Evolutionary conservation across 495 filamentous ascomycete species (phyloP).

Genomic region (Lindgomyces ingoldianus): DNA sequence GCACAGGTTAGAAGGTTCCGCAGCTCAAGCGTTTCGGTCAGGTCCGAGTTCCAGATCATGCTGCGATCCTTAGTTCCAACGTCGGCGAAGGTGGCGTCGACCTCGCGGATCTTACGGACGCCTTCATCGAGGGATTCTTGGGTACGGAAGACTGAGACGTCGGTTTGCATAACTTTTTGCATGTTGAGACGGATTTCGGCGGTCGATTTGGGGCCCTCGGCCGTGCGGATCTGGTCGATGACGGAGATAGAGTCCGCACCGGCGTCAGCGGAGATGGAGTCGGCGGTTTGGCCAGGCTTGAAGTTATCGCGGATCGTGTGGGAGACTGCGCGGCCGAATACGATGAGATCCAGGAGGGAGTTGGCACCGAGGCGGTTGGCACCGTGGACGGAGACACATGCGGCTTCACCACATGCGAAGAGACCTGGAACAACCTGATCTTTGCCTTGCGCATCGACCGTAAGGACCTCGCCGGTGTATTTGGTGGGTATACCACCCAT

Average conservation of each 20-base stretch:
- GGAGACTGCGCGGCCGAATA: slow-evolving; percentile 94
- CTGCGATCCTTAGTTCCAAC: slow-evolving; percentile 94
- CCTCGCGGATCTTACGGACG: slow-evolving; percentile 73
- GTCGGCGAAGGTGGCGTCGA: slow-evolving; percentile 77
- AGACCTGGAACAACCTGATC: slow-evolving; percentile 94
- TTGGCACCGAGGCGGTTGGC: slow-evolving; percentile 97
- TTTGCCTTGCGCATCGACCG: slow-evolving; percentile 72
- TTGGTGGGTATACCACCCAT: slow-evolving; percentile 98
- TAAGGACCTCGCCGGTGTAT: slow-evolving; percentile 94
- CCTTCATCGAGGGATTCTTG: slow-evolving; percentile 87
- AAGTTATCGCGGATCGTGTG: slow-evolving; percentile 93
- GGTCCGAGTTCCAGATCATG: slow-evolving; percentile 99
- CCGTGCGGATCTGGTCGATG: slow-evolving; percentile 80
- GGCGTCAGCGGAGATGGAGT: slow-evolving; percentile 75
- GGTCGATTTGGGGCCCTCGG: slow-evolving; percentile 81
- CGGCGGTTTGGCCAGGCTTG: slow-evolving; percentile 72
- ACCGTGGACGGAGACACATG: slow-evolving; percentile 95
- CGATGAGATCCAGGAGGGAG: slow-evolving; percentile 94
- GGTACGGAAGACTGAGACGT: slow-evolving; percentile 95
- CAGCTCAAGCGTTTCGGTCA: slow-evolving; percentile 93
- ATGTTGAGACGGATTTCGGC: slow-evolving; percentile 85
- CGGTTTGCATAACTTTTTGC: slow-evolving; percentile 98
- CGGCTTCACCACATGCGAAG: slow-evolving; percentile 95
- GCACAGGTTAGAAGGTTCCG: slow-evolving; percentile 94
- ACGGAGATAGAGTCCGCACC: slow-evolving; percentile 82